These are phyloP conservation scores for Aphanomyces cochlioides DNA, from an alignment of 352 stramenopile species.

Conservation along the genomic window DNA sequence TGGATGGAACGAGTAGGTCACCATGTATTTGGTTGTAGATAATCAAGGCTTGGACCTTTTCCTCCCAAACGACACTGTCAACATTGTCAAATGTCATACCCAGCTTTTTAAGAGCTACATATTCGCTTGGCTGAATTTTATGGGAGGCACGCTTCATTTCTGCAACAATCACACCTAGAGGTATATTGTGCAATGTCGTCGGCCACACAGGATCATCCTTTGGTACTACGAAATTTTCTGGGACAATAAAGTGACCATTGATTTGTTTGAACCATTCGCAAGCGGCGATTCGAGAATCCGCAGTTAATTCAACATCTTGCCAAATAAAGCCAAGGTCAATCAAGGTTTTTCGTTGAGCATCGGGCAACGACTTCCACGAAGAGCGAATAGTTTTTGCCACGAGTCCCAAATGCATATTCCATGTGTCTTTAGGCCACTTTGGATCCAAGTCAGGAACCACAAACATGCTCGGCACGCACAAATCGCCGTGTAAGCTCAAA, in stretches of 20 bases:
- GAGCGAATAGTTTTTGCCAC: conserved; percentile 9
- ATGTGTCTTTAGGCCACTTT: conserved; percentile 27
- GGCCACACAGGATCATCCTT: conserved; percentile 2
- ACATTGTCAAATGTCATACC: conserved; percentile 10
- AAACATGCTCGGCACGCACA: conserved; percentile 15
- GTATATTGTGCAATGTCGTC: background rate
- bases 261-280: conserved; percentile 20
- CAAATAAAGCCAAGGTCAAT: background rate
- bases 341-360: background rate
- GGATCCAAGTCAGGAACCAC: conserved; percentile 16
- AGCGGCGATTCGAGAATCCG: conserved; percentile 6
- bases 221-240: conserved; percentile 11
- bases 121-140: background rate
- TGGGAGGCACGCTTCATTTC: background rate
- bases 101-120: background rate
- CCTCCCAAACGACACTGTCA: conserved; percentile 9
- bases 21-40: conserved; percentile 7
- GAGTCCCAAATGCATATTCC: conserved; percentile 17
- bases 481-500: background rate
- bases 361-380: conserved; percentile 2
- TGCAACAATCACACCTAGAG: background rate
- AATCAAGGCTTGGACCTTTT: conserved; percentile 11
- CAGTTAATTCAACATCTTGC: background rate
- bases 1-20: conserved; percentile 4
- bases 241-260: conserved; percentile 1